phyloP scores from a whole-genome alignment of 768 basidiomycete genomes.

The Tylopilus plumbeoviolaceoides region DNA sequence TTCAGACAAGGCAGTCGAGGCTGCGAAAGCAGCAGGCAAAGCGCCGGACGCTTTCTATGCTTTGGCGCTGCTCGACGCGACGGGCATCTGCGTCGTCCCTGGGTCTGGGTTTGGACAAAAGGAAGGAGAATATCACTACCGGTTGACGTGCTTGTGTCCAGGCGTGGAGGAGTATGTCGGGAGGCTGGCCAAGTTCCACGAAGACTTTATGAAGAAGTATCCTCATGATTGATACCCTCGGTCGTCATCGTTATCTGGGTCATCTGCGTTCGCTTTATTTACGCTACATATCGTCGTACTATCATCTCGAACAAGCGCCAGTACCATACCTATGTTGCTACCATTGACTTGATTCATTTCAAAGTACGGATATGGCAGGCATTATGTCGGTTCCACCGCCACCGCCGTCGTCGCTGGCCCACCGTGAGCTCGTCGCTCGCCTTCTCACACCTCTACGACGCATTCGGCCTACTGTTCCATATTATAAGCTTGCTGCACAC shows the following conservation, averaged over 20 bases:
- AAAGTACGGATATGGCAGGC: too few relatives aligned
- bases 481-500: conserved; percentile 68
- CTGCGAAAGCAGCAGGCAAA: conserved; percentile 68
- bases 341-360: too few relatives aligned
- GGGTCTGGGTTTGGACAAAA: conserved; percentile 95
- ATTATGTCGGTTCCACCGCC: conserved; percentile 18
- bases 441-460: conserved; percentile 57
- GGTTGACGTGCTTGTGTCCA: conserved; percentile 91
- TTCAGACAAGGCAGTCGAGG: conserved; percentile 65
- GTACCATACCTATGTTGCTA: too few relatives aligned
- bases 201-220: conserved; percentile 53
- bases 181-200: conserved; percentile 76
- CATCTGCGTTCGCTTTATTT: not conserved
- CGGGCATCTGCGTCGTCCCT: conserved; percentile 91
- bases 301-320: too few relatives aligned
- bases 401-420: conserved; percentile 36
- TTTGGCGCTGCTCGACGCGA: conserved; percentile 75
- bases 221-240: conserved; percentile 13
- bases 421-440: conserved; percentile 45
- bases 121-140: conserved; percentile 85
- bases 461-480: conserved; percentile 57
- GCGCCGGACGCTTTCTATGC: conserved; percentile 89
- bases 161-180: conserved; percentile 90
- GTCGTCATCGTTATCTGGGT: not conserved
- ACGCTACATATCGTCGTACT: not conserved